Conservation (phyloP, 495 filamentous ascomycete species). For the Friedmanniomyces simplex region DNA sequence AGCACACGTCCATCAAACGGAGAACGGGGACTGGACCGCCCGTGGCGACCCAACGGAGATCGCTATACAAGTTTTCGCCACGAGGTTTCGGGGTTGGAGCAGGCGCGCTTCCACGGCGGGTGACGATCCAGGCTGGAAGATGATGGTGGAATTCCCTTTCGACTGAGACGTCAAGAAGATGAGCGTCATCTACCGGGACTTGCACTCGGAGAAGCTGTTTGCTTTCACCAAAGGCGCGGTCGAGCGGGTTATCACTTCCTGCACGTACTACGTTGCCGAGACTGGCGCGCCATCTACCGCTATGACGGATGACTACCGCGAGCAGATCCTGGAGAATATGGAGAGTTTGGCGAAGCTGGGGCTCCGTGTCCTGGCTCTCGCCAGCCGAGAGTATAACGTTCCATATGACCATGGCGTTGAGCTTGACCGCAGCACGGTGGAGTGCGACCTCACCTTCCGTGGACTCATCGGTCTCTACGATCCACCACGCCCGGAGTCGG, state of each 20-base stretch:
- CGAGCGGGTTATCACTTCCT: conserved; percentile 42
- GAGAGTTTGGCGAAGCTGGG: conserved; percentile 46
- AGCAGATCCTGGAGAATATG: conserved; percentile 50
- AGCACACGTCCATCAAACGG: conserved; percentile 26
- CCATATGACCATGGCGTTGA: conserved; percentile 28
- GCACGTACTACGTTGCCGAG: conserved; percentile 37
- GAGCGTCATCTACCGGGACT: conserved; percentile 44
- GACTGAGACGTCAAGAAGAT: conserved; percentile 53
- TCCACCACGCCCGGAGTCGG: conserved; percentile 59
- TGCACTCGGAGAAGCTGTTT: conserved; percentile 26
- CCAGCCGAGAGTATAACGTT: conserved; percentile 38
- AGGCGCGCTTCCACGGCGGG: conserved; percentile 16
- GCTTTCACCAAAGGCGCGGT: conserved; percentile 53
- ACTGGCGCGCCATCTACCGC: conserved; percentile 27
- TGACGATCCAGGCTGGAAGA: conserved; percentile 30
- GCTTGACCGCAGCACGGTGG: conserved; percentile 40
- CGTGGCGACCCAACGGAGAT: conserved; percentile 50
- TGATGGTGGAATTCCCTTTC: conserved; percentile 48
- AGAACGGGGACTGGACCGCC: conserved; percentile 38
- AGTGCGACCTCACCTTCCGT: conserved; percentile 50
- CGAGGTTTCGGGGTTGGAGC: conserved; percentile 37
- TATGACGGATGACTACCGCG: conserved; percentile 28
- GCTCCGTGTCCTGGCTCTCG: conserved; percentile 48
- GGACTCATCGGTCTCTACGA: conserved; percentile 66
- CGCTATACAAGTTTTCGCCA: conserved; percentile 44